phyloP scores from a whole-genome alignment of 768 basidiomycete species.

The Mycena olivaceomarginata region DNA sequence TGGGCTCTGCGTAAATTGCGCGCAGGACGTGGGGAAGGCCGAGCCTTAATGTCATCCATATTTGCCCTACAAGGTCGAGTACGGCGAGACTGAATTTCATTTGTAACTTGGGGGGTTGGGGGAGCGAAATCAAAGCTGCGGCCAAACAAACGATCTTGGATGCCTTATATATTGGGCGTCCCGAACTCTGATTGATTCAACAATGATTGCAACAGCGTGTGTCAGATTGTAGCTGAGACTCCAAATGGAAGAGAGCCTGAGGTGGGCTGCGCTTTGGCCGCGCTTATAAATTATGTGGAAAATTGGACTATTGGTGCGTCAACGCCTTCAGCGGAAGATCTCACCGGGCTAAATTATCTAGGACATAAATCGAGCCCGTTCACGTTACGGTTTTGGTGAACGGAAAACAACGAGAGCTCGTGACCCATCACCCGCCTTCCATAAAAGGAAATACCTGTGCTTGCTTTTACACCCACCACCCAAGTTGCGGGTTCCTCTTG shows the following conservation, averaged over 20 bases:
- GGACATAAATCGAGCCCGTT: too few relatives aligned
- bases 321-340: too few relatives aligned
- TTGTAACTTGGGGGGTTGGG: not conserved
- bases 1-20: conserved; percentile 55
- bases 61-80: conserved; percentile 42
- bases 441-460: not conserved
- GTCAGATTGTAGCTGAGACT: too few relatives aligned
- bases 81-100: conserved; percentile 25
- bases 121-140: not conserved
- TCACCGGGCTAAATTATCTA: too few relatives aligned
- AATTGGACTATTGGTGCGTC: too few relatives aligned
- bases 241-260: too few relatives aligned
- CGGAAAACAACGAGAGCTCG: not conserved
- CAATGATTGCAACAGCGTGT: too few relatives aligned
- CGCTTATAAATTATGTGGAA: too few relatives aligned
- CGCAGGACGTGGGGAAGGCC: conserved; percentile 63
- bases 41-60: conserved; percentile 61
- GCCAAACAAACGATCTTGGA: conserved; percentile 11
- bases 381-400: not conserved
- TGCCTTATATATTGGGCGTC: conserved; percentile 13
- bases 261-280: too few relatives aligned
- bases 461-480: not conserved
- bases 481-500: not conserved
- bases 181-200: not conserved
- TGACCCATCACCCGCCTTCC: not conserved